phyloP scores from a whole-genome alignment of 352 stramenopile species.

The Blastocystis sp. region DNA sequence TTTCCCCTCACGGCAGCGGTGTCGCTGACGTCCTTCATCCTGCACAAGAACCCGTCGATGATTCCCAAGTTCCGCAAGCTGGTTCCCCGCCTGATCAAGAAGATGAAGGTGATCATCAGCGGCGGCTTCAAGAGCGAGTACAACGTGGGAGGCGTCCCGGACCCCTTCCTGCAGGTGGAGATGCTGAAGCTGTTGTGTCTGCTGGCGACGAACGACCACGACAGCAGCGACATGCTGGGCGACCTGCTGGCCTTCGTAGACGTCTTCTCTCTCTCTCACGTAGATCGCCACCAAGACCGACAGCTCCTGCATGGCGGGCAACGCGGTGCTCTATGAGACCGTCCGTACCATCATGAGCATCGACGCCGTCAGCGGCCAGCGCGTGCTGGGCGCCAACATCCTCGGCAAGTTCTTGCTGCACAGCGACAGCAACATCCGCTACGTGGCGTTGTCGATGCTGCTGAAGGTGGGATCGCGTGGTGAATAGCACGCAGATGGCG shows the following conservation, averaged over 20 bases:
- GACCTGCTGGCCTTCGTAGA: constrained; percentile 76
- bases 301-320: constrained; percentile 94
- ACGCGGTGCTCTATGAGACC: constrained; percentile 96
- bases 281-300: constrained; percentile 99
- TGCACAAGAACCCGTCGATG: constrained; percentile 20
- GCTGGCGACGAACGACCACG: constrained; percentile 83
- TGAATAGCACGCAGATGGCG: neutral
- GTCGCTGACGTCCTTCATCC: constrained; percentile 11
- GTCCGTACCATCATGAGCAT: constrained; percentile 74
- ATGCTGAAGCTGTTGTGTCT: constrained; percentile 78
- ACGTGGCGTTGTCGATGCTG: constrained; percentile 79
- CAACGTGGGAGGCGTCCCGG: constrained; percentile 89
- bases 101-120: constrained; percentile 86
- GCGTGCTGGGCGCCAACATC: constrained; percentile 75
- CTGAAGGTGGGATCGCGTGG: neutral
- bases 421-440: constrained; percentile 99
- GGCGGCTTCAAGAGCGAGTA: constrained; percentile 95
- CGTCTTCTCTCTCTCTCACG: constrained; percentile 42
- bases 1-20: neutral
- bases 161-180: constrained; percentile 90
- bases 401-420: constrained; percentile 94
- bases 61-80: constrained; percentile 64
- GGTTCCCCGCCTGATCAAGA: constrained; percentile 72
- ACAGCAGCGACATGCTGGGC: constrained; percentile 82
- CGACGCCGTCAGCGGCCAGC: constrained; percentile 29